A percentile compares a stretch with the other conserved stretches of the same genome.
phyloP scores from a whole-genome alignment of 2,329 filamentous ascomycete species.

The Aureobasidium sp. region DNA sequence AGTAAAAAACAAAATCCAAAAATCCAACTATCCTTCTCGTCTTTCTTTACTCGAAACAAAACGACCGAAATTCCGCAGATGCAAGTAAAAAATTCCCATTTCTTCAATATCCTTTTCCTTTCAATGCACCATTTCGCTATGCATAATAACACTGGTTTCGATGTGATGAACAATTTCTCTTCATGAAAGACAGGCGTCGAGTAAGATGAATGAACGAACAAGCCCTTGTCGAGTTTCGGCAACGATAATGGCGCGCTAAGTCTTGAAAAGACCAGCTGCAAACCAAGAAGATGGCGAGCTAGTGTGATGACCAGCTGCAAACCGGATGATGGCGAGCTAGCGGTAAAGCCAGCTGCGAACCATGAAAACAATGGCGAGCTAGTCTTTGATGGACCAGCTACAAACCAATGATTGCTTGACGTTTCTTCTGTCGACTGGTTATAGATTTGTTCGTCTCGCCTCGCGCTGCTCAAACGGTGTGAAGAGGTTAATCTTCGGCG shows the following conservation, averaged over 20 bases:
- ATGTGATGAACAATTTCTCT: not conserved
- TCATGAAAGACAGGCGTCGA: not conserved
- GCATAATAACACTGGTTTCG: not conserved
- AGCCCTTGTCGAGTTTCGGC: not conserved
- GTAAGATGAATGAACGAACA: not conserved
- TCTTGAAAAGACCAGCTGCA: not conserved
- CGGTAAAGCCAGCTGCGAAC: conserved; percentile 7
- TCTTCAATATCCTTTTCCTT: not conserved
- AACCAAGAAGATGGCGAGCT: conserved; percentile 1
- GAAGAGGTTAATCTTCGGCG: not conserved
- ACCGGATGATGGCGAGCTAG: not conserved
- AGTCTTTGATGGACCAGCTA: not conserved
- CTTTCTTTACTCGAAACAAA: not conserved
- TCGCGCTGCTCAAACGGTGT: not conserved
- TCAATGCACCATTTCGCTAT: conserved; percentile 2
- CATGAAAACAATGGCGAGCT: not conserved
- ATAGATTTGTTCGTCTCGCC: not conserved
- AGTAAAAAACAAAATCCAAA: not conserved
- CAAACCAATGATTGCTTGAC: not conserved
- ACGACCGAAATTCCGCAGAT: not conserved
- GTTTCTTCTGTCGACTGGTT: not conserved
- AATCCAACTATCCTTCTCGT: not conserved
- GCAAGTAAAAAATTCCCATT: not conserved
- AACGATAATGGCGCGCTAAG: not conserved
- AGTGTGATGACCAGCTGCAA: not conserved